These are phyloP conservation scores for Saturnispora mendoncae DNA, from an alignment of 805 yeast genomes.

Conservation along the genomic window DNA sequence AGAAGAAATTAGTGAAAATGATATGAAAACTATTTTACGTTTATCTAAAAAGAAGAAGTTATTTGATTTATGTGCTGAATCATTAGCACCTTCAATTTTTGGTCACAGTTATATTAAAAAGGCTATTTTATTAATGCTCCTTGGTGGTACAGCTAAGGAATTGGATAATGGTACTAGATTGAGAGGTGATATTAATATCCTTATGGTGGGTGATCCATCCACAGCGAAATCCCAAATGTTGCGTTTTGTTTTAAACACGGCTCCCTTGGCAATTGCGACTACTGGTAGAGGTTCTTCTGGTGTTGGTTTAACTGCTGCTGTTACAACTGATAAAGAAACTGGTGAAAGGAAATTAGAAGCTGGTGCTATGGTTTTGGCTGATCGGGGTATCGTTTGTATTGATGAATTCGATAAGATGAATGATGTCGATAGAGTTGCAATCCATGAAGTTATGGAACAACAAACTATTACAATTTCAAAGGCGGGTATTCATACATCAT, in stretches of 20 bases:
- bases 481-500: constrained; percentile 95
- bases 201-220: constrained; percentile 98
- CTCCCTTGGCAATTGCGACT: constrained; percentile 91
- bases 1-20: constrained; percentile 67
- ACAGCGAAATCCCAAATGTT: constrained; percentile 96
- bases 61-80: constrained; percentile 71
- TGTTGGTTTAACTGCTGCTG: constrained; percentile 99
- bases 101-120: constrained; percentile 88
- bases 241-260: constrained; percentile 90
- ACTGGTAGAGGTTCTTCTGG: constrained; percentile 99
- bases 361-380: constrained; percentile 99
- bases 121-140: constrained; percentile 80
- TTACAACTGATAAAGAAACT: constrained; percentile 90
- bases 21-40: constrained; percentile 78
- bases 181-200: constrained; percentile 92
- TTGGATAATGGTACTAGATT: constrained; percentile 91
- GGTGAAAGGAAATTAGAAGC: constrained; percentile 96
- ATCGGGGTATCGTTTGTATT: constrained; percentile 93
- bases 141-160: constrained; percentile 93
- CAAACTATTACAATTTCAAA: constrained; percentile 97
- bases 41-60: constrained; percentile 62
- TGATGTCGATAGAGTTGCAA: constrained; percentile 93
- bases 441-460: constrained; percentile 99
- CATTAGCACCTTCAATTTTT: constrained; percentile 92
- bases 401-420: constrained; percentile 99